phyloP scores from a whole-genome alignment of 2,329 filamentous ascomycete species.

The Pyrenophora tritici-repentis region DNA sequence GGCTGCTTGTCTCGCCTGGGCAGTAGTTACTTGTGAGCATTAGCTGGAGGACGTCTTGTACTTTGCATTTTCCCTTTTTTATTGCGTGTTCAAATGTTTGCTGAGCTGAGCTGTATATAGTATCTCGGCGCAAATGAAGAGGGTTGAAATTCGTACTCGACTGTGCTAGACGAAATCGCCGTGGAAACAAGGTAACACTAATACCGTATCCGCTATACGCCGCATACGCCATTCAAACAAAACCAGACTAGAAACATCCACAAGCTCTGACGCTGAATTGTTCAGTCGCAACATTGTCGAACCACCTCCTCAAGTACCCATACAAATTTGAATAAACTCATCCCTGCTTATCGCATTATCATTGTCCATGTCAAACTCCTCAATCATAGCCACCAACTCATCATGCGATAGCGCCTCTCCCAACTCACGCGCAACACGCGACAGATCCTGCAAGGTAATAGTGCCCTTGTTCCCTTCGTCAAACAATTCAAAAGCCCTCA shows the following conservation, averaged over 20 bases:
- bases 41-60: constrained; percentile 24
- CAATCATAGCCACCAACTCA: constrained; percentile 93
- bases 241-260: not conserved
- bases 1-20: constrained; percentile 84
- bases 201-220: constrained; percentile 1
- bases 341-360: constrained; percentile 75
- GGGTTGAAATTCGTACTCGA: constrained; percentile 14
- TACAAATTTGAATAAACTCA: constrained; percentile 69
- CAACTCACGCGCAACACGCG: constrained; percentile 84
- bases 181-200: not conserved
- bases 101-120: constrained; percentile 44
- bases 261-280: not conserved
- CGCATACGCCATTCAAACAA: constrained; percentile 5
- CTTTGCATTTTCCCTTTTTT: constrained; percentile 7
- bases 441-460: constrained; percentile 86
- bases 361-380: constrained; percentile 94
- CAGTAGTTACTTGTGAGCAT: constrained; percentile 60
- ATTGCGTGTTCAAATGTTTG: constrained; percentile 6
- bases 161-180: not conserved
- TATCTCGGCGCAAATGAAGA: constrained; percentile 37
- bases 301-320: constrained; percentile 43
- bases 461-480: constrained; percentile 90
- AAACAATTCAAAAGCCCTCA: constrained; percentile 90
- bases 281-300: not conserved
- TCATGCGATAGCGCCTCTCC: constrained; percentile 93